phyloP scores from a whole-genome alignment of 805 yeast species.

The Candida morakotiae region DNA sequence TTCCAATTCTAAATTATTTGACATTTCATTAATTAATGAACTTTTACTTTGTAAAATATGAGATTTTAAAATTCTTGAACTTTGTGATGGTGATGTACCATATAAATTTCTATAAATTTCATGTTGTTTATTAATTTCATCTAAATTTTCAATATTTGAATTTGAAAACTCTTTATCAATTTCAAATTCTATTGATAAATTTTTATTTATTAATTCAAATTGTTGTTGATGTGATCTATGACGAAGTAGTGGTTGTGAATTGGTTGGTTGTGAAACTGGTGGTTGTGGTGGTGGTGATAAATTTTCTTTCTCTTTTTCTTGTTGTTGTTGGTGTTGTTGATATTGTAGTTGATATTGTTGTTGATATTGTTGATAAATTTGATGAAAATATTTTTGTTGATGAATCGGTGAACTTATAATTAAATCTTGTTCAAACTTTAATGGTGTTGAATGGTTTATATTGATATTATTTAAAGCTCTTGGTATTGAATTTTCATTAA shows the following conservation, averaged over 20 bases:
- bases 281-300: neutral
- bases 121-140: conserved; percentile 5
- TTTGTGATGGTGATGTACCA: conserved; percentile 8
- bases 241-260: neutral
- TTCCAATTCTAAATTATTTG: neutral
- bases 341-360: neutral
- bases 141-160: conserved; percentile 13
- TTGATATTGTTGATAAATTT: neutral
- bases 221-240: neutral
- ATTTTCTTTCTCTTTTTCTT: neutral
- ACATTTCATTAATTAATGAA: neutral
- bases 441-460: conserved; percentile 1
- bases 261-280: neutral
- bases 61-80: neutral
- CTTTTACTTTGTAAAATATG: neutral
- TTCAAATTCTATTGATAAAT: conserved; percentile 11
- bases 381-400: conserved; percentile 4
- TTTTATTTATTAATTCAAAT: neutral
- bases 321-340: neutral
- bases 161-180: conserved; percentile 19
- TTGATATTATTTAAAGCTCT: neutral
- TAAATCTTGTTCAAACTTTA: neutral
- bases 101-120: conserved; percentile 9
- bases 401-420: conserved; percentile 14
- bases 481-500: conserved; percentile 5